These are phyloP conservation scores for Colletotrichum destructivum DNA, from an alignment of 2,329 filamentous ascomycete genomes.

Conservation along the genomic window DNA sequence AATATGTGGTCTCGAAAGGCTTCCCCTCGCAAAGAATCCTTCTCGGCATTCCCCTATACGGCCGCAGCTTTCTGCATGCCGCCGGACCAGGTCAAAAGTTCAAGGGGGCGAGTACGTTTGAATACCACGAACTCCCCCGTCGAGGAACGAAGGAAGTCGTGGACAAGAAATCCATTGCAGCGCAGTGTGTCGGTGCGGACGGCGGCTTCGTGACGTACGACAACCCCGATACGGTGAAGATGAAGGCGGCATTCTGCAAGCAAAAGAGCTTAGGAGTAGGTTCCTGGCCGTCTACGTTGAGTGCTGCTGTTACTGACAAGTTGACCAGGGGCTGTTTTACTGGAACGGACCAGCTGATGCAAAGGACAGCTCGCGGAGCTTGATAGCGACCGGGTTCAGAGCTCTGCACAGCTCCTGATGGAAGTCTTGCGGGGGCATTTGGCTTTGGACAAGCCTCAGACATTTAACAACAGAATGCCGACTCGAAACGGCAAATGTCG, in stretches of 20 bases:
- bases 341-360: constrained; percentile 84
- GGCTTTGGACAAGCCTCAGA: constrained; percentile 22
- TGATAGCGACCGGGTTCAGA: constrained; percentile 72
- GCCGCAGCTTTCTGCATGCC: constrained; percentile 80
- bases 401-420: constrained; percentile 65
- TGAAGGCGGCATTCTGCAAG: constrained; percentile 82
- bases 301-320: constrained; percentile 11
- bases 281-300: constrained; percentile 39
- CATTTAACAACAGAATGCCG: constrained; percentile 32
- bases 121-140: constrained; percentile 79
- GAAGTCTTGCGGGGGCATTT: constrained; percentile 19
- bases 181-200: constrained; percentile 80
- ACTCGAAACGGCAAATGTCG: constrained; percentile 32
- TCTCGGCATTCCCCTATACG: constrained; percentile 82
- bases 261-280: constrained; percentile 77
- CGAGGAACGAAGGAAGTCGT: constrained; percentile 75
- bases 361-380: constrained; percentile 68
- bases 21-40: constrained; percentile 81
- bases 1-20: constrained; percentile 75
- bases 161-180: constrained; percentile 77
- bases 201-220: constrained; percentile 87
- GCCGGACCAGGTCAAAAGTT: constrained; percentile 75
- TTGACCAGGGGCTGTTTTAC: constrained; percentile 80
- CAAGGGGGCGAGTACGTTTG: constrained; percentile 73
- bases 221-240: constrained; percentile 80